Evolutionary conservation across 495 filamentous ascomycete species (phyloP), one percentile per base, ranked within the genome.

Genomic region (Xylaria grammica): DNA sequence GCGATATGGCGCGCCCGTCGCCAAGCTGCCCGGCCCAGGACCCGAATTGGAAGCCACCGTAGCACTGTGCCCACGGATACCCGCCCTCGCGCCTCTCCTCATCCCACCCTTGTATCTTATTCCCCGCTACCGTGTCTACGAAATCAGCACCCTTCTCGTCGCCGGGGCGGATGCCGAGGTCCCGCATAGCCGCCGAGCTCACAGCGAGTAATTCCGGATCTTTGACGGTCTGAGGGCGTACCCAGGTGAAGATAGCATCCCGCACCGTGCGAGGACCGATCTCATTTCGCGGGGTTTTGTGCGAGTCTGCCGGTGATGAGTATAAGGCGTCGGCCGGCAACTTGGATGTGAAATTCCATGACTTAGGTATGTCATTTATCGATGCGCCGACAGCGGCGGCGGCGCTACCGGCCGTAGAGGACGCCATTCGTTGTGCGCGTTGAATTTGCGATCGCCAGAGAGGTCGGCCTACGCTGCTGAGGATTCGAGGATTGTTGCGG

Each of bases 31-130:
- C 93, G 3, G 95, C 95, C 96, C 96, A 99, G 67, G 87, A 84
- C 38, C 92, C 92, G 72, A 91, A 91, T 68, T 91, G 90, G 74
- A 86, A 91, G 5, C 94, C 95, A 60, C 95, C 95, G 77, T 99
- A 99, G 74, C 94, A 97, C 77, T 97, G 94, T 36, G 96, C 93
- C 95, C 95, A 99, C 13, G 95, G 96, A 72, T 98, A 97, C 38
- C 94, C 87, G 27, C 83, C 78, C 46, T 86, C 81, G 75, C 62
- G 85, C 83, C 68, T 90, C 78, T 78, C 75, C 19, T 75, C 78
- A 67, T 89, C 81, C 72, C 84, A 83, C 44, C 88, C 86, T 40
- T 84, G 82, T 10, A 96, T 82, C 69, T 87, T 87, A 73, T 97
- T 97, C 3, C 95, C 95, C 0, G 89, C 85, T 19, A 94, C 89